Evolutionary conservation across 306 rosid genomes (phyloP), one percentile per base, ranked within the genome.

Genomic region (Mucuna pruriens): DNA sequence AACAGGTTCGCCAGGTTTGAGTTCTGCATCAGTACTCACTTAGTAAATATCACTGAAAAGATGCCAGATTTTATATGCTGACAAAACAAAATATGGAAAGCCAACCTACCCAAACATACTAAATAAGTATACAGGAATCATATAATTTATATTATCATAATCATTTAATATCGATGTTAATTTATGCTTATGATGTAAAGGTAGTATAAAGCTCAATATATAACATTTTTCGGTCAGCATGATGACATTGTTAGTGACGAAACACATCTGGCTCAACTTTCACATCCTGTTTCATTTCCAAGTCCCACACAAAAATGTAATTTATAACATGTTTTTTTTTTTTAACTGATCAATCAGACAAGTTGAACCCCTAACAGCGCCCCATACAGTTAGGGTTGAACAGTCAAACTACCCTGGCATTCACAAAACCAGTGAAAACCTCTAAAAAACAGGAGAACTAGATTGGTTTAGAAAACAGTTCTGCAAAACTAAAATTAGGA

Each of bases 1-100:
- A 84, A 91, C 90, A 69, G 94, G 22, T 29, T 90, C 98, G 80
- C 97, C 97, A 2, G 94, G 91, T 82, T 95, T 95, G 71, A 90
- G 80, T 84, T 95, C 99, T 95, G 97, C 89, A 89, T 62, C 71
- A 57, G 22, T 42, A 55, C 66, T 80, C 68, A 77, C 51, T 17
- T 75, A 52, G 22, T 77, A 79, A 80, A 60, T 64, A 68, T 69
- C 78, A 79, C 40, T 4, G 19, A 58, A 83, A 80, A 61, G 11
- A 82, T 44, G 51, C 75, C 23, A 81, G 22, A 76, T 42, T 84
- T 61, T 48, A 77, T 70, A 54, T 46, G 64, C 33, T 65, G 20
- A 49, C 58, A 31, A 40, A 20, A 64, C 20, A 57, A 49, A 62
- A 62, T 31, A 40, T 51, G 65, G 78, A 29, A 42, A 67, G 40